A percentile compares a stretch with the other conserved stretches of the same genome.
Conservation (phyloP, 1,284 basidiomycete genomes). For the Flammula alnicola region DNA sequence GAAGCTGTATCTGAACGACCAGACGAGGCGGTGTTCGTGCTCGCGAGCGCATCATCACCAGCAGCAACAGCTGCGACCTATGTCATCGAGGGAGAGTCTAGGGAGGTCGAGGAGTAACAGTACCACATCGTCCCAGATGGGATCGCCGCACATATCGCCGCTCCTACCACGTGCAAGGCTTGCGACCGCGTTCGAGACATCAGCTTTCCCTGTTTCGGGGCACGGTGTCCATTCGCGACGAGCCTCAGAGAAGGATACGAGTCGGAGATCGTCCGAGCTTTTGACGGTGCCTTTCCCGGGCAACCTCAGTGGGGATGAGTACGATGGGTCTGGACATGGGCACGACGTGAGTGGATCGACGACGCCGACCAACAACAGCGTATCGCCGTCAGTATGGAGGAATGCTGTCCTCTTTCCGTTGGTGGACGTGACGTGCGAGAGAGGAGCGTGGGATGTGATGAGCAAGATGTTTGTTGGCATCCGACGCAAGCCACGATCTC, state of each 20-base stretch:
- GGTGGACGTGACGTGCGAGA: conserved; percentile 66
- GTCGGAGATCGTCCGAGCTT: conserved; percentile 56
- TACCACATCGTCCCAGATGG: conserved; percentile 43
- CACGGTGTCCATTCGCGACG: conserved; percentile 78
- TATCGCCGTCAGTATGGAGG: conserved; percentile 51
- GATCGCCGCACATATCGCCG: too few relatives aligned
- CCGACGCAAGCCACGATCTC: conserved; percentile 59
- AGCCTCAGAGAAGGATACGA: conserved; percentile 65
- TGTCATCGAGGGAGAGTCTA: conserved; percentile 44
- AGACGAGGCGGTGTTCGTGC: conserved; percentile 69
- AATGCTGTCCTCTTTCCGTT: conserved; percentile 57
- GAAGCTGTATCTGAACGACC: conserved; percentile 61
- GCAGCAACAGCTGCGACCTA: conserved; percentile 42
- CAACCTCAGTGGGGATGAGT: conserved; percentile 23
- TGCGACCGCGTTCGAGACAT: conserved; percentile 48
- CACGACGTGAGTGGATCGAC: conserved; percentile 41
- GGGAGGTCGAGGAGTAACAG: conserved; percentile 58
- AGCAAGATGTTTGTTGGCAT: conserved; percentile 64
- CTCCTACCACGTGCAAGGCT: conserved; percentile 49
- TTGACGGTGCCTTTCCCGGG: conserved; percentile 50
- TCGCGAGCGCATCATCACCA: conserved; percentile 39
- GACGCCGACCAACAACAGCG: conserved; percentile 30
- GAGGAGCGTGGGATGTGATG: conserved; percentile 74
- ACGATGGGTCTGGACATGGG: conserved; percentile 43
- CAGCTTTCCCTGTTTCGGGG: conserved; percentile 74